Base-by-base conservation (phyloP, 352 stramenopile species). In the Pythium pyrilobum region DNA sequence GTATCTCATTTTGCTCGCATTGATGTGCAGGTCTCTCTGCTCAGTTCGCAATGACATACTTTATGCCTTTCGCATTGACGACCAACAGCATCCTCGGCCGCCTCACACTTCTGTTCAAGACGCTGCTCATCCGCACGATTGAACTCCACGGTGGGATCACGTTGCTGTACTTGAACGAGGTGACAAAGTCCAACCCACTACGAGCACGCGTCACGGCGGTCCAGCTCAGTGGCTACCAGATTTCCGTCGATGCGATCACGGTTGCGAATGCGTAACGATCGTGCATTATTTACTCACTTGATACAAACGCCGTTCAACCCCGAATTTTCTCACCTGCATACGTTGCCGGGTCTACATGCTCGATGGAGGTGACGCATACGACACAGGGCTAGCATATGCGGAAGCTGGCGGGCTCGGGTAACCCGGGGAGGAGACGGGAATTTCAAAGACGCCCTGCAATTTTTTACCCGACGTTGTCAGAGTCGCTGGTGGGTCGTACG, bases 11-110 rank as follows among this genome's bases (percentile, higher is more conserved):
- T 46, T 74, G 77, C 61, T 31, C 25, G 39, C n/a, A 15, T 32
- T 16, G 5, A 3, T 47, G 38, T 31, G 23, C 32, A 59, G 51
- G 51, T 41, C 68, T 94, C 21, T 69, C 66, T 34, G 68, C 72
- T 45, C 81, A 94, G 53, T 94, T 92, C 32, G 66, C 69, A 11
- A 87, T 89, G 84, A 94, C 79, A 29, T 94, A 90, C 64, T 94
- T 94, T 52, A 91, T 94, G 77, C 81, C 81, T 32, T 91, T 94
- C 44, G 70, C 70, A 18, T 64, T 94, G 18, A 77, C 74, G 34
- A 88, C 87, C 61, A 92, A 90, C 61, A 85, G 75, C 47, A 77
- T 91, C 23, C 66, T 94, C 11, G 74, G 59, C 7, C 73, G 84
- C n/a, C 33, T 94, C 5, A 70, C 52, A 4, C 52, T 87, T 23